Evolutionary conservation across 306 rosid species (phyloP).

Genomic region (Fragaria ananassa): DNA sequence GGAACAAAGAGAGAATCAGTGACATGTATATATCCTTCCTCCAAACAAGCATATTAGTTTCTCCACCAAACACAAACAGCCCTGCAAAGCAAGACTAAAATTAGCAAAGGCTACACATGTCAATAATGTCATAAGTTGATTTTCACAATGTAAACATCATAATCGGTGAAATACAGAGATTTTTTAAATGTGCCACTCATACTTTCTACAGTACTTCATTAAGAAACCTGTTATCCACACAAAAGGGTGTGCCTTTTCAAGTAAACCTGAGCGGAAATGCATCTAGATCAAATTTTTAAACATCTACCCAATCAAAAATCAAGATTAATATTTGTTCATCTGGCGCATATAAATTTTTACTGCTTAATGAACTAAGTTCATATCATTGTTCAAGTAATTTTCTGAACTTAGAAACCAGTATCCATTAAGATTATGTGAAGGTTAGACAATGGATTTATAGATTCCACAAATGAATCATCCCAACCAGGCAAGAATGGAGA

Average conservation of each 20-base stretch:
- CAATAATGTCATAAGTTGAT: background rate
- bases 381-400: background rate
- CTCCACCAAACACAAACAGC: background rate
- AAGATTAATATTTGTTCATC: background rate
- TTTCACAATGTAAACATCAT: background rate
- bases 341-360: background rate
- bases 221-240: background rate
- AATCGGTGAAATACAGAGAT: background rate
- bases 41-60: background rate
- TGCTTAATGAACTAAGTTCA: background rate
- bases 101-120: background rate
- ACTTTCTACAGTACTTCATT: background rate
- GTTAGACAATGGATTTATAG: background rate
- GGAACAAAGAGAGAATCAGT: background rate
- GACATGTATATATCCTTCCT: background rate
- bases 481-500: background rate
- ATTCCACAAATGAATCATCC: background rate
- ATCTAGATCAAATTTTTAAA: background rate
- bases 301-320: background rate
- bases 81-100: background rate
- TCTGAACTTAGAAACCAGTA: background rate
- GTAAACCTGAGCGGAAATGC: background rate
- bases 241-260: background rate
- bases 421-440: background rate
- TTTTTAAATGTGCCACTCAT: background rate